A percentile compares a stretch with the other conserved stretches of the same genome.
phyloP scores from a whole-genome alignment of 164 flowering plant genomes.

The Magnolia changhungtana region DNA sequence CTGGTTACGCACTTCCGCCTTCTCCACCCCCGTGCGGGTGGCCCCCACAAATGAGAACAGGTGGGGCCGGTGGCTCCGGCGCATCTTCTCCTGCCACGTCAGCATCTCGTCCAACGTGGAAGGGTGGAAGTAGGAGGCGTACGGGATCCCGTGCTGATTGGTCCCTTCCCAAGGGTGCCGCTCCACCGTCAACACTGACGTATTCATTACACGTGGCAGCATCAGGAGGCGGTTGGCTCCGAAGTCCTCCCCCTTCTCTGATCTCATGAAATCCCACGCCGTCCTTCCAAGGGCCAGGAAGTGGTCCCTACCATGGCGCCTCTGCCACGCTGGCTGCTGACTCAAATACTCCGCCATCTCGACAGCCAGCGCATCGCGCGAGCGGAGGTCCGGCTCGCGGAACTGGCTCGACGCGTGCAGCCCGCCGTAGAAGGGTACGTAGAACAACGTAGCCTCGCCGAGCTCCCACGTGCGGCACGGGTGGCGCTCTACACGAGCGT shows the following conservation, averaged over 20 bases:
- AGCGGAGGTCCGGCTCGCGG: constrained; percentile 27
- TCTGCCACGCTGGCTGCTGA: constrained; percentile 34
- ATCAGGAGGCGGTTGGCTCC: constrained; percentile 44
- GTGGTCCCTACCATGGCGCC: constrained; percentile 45
- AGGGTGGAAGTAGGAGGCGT: constrained; percentile 68
- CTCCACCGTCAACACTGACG: constrained; percentile 68
- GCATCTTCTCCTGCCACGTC: constrained; percentile 38
- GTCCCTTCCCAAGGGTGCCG: constrained; percentile 51
- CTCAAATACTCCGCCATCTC: constrained; percentile 30
- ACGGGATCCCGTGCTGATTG: constrained; percentile 57
- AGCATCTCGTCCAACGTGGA: constrained; percentile 28
- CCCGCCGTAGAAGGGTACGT: constrained; percentile 36
- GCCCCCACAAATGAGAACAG: constrained; percentile 56
- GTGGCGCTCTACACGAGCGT: constrained; percentile 30
- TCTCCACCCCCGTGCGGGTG: constrained; percentile 40
- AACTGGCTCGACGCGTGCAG: constrained; percentile 47
- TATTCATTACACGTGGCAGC: constrained; percentile 34
- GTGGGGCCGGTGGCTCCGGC: constrained; percentile 24
- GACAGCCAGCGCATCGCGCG: constrained; percentile 37
- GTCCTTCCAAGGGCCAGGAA: constrained; percentile 58
- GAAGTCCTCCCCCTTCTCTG: constrained; percentile 34
- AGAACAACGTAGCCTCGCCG: constrained; percentile 15
- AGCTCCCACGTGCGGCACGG: constrained; percentile 31
- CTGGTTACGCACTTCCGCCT: constrained; percentile 49
- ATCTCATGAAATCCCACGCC: constrained; percentile 55